Evolutionary conservation across 2,329 filamentous ascomycete genomes (phyloP), one percentile per base, ranked within the genome.

Genomic region (Neodidymelliopsis sp.): DNA sequence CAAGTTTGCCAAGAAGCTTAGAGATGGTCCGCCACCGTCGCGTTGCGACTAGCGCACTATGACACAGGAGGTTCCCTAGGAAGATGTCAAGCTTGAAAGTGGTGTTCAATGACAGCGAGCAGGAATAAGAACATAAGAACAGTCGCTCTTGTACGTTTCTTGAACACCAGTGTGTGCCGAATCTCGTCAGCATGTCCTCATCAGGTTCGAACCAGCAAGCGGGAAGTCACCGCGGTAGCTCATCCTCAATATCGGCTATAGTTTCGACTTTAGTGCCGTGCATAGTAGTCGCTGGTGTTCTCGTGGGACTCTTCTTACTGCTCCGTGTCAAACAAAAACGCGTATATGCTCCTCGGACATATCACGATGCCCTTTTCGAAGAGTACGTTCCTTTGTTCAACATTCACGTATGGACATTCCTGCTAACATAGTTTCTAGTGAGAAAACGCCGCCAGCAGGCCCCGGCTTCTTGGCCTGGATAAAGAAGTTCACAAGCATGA

Each of bases 281-380:
- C n/a, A n/a, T n/a, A n/a, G n/a, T n/a, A n/a, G n/a, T n/a, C n/a
- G n/a, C n/a, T n/a, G n/a, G 33, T 8, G 19, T 43, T 15, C 38
- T 41, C 20, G 20, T 49, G 8, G 46, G 31, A n/a, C 19, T 35
- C 25, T 42, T 49, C 16, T 12, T 49, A 3, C 7, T 49, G 4
- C 13, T 49, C 9, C 46, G 46, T 25, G 27, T 39, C n/a, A 49
- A 43, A 16, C 28, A 42, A 22, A 39, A 29, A 10, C 33, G 46
- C 4, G 33, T 49, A 3, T 49, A 49, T n/a, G 30, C 34, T 15
- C 27, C 46, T 9, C 24, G 39, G 13, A 49, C 46, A 6, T 38
- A 37, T 13, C 39, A 49, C 16, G 39, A 49, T 11, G 40, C 33
- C 4, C 27, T 49, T 6, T 19, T 18, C 4, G 30, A 43, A 9